Conservation (phyloP, 495 filamentous ascomycete genomes). For the Hypomontagnella submonticulosa region DNA sequence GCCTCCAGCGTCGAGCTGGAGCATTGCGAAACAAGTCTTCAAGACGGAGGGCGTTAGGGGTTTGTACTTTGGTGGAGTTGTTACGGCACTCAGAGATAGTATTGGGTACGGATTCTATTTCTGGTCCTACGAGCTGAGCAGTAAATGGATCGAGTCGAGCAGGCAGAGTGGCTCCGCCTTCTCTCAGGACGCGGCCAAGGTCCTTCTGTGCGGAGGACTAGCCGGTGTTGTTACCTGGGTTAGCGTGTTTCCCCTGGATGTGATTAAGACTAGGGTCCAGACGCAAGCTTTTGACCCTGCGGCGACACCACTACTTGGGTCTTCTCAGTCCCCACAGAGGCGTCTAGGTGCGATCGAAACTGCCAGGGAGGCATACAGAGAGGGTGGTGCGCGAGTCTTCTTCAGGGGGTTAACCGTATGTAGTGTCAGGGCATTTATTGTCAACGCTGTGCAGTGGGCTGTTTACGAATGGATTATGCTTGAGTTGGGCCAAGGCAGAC, state of each 20-base stretch:
- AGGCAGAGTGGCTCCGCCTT: conserved; percentile 38
- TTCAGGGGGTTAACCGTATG: conserved; percentile 83
- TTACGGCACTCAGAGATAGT: conserved; percentile 83
- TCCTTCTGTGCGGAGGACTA: conserved; percentile 83
- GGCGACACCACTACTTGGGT: conserved; percentile 48
- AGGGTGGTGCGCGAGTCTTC: conserved; percentile 74
- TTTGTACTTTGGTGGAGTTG: conserved; percentile 78
- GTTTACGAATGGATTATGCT: conserved; percentile 87
- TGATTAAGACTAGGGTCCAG: conserved; percentile 89
- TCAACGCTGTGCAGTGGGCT: conserved; percentile 85
- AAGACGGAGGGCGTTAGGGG: conserved; percentile 71
- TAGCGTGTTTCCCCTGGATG: conserved; percentile 87
- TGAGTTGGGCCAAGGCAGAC: conserved; percentile 51
- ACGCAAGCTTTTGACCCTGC: conserved; percentile 59
- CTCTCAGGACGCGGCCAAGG: conserved; percentile 65
- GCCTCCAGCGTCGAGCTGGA: conserved; percentile 60
- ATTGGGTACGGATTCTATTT: conserved; percentile 96
- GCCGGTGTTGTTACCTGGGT: conserved; percentile 88
- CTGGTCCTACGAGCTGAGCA: conserved; percentile 83
- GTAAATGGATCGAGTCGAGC: conserved; percentile 59
- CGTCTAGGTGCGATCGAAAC: conserved; percentile 68
- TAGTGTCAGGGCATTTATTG: conserved; percentile 83
- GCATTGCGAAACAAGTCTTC: conserved; percentile 69
- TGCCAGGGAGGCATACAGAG: conserved; percentile 69
- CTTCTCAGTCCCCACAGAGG: conserved; percentile 21